Conservation (phyloP, 208 protist genomes). For the Wallacemonas sp. region DNA sequence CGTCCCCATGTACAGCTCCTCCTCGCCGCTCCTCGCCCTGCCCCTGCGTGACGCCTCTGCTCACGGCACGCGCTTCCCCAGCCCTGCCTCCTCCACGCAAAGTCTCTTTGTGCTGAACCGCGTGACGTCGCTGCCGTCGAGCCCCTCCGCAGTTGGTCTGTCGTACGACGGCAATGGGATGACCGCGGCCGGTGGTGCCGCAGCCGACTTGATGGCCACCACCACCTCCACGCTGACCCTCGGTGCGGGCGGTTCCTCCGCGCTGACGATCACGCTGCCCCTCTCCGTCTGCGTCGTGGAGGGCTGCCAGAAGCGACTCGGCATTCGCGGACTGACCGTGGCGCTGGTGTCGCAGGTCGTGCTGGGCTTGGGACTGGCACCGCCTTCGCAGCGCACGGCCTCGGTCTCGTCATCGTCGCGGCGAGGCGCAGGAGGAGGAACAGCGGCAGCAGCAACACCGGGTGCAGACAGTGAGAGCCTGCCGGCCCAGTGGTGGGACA, state of each 20-base stretch:
- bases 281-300: slow-evolving; percentile 43
- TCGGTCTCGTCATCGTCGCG: background rate
- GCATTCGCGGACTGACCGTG: slow-evolving; percentile 38
- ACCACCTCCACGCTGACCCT: background rate
- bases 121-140: slow-evolving; percentile 1
- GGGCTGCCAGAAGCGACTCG: slow-evolving; percentile 47
- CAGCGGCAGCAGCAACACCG: background rate
- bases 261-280: slow-evolving; percentile 36
- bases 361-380: no score
- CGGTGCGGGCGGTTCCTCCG: slow-evolving; percentile 14
- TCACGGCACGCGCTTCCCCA: background rate
- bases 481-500: background rate
- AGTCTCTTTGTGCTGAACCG: slow-evolving; percentile 9
- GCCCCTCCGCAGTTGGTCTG: background rate
- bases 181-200: slow-evolving; percentile 4
- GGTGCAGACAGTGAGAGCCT: no score
- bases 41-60: background rate
- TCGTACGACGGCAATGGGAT: background rate
- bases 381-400: background rate
- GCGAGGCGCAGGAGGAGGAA: no score
- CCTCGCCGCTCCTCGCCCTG: no score
- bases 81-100: slow-evolving; percentile 9
- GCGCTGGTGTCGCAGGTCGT: slow-evolving; percentile 40
- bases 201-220: background rate
- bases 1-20: no score